Evolutionary conservation across 805 yeast species (phyloP).

Genomic region (Candida sphagnicola): DNA sequence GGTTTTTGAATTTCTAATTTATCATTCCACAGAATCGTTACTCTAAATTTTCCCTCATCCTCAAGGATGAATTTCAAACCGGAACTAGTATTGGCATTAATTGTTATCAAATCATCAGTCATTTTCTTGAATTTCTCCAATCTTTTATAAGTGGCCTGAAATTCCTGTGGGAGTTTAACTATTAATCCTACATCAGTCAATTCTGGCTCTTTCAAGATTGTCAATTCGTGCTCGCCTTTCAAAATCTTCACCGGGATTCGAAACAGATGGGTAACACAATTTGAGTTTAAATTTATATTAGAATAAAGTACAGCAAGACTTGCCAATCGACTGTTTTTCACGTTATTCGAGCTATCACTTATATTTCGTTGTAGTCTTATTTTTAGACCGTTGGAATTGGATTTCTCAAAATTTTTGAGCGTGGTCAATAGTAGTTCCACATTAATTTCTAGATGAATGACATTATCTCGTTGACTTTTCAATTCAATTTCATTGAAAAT

Average conservation of each 20-base stretch:
- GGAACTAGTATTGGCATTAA: constrained; percentile 42
- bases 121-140: constrained; percentile 61
- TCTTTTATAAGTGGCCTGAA: constrained; percentile 52
- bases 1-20: constrained; percentile 43
- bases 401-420: constrained; percentile 50
- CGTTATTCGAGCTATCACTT: constrained; percentile 9
- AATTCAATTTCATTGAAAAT: constrained; percentile 50
- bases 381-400: constrained; percentile 47
- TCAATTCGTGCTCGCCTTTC: constrained; percentile 48
- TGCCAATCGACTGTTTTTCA: constrained; percentile 39
- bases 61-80: constrained; percentile 48
- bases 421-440: constrained; percentile 59
- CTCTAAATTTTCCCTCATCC: constrained; percentile 50
- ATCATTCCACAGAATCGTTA: constrained; percentile 59
- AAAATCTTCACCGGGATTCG: constrained; percentile 68
- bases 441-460: constrained; percentile 58
- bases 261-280: constrained; percentile 58
- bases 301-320: constrained; percentile 54
- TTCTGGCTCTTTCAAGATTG: constrained; percentile 58
- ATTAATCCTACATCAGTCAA: constrained; percentile 51
- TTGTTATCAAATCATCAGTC: constrained; percentile 39
- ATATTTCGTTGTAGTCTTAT: constrained; percentile 47
- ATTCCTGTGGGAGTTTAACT: constrained; percentile 48
- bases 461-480: constrained; percentile 48
- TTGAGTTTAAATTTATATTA: constrained; percentile 38